Conservation (phyloP, 805 yeast genomes). For the Nakazawaea pomicola region DNA sequence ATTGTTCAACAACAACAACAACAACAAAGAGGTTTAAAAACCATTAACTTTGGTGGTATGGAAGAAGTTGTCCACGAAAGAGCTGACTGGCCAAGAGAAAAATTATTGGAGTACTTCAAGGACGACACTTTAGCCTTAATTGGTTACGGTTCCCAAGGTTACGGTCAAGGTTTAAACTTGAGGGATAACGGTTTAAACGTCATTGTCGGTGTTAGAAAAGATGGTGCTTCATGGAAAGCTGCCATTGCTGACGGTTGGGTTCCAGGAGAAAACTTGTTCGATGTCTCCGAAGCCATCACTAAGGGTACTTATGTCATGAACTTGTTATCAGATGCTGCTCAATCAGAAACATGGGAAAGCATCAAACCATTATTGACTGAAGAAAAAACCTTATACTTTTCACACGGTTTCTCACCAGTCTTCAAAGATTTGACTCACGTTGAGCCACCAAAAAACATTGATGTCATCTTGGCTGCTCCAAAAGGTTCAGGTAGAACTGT, state of each 20-base stretch:
- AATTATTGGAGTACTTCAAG: constrained; percentile 93
- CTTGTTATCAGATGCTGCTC: constrained; percentile 98
- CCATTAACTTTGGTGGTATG: constrained; percentile 94
- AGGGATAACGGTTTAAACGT: constrained; percentile 99
- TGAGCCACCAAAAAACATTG: constrained; percentile 90
- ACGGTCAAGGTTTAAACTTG: constrained; percentile 99
- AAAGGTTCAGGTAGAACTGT: constrained; percentile 99
- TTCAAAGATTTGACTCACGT: constrained; percentile 97
- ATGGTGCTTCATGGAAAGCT: constrained; percentile 99
- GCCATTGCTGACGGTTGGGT: constrained; percentile 99
- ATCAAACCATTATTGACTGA: constrained; percentile 89
- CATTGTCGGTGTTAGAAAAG: constrained; percentile 95
- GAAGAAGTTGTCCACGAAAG: constrained; percentile 97
- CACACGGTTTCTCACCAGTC: constrained; percentile 99
- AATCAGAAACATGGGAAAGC: constrained; percentile 93
- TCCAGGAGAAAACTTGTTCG: constrained; percentile 97
- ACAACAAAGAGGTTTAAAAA: constrained; percentile 84
- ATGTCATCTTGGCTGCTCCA: constrained; percentile 98
- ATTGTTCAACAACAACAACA: constrained; percentile 31
- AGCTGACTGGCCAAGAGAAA: constrained; percentile 99
- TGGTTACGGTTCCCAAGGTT: constrained; percentile 99
- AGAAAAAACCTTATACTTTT: constrained; percentile 97
- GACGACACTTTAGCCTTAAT: constrained; percentile 95
- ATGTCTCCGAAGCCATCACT: constrained; percentile 86
- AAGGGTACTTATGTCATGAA: constrained; percentile 96